phyloP scores from a whole-genome alignment of 2,329 filamentous ascomycete species.

The Colletotrichum nymphaeae region DNA sequence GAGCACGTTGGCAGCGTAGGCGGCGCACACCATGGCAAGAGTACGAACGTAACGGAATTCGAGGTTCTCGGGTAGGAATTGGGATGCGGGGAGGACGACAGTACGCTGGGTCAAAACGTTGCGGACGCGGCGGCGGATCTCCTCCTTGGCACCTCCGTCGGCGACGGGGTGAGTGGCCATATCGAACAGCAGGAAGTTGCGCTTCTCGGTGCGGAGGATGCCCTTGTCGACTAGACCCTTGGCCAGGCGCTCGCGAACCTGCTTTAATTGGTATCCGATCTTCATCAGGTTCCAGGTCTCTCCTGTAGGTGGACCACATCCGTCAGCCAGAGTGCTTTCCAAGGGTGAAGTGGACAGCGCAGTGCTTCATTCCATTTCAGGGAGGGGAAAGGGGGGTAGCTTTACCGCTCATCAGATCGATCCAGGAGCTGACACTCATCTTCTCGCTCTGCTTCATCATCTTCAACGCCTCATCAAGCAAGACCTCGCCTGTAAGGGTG shows the following conservation, averaged over 20 bases:
- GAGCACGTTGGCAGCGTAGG: conserved; percentile 96
- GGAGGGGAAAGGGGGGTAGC: conserved; percentile 31
- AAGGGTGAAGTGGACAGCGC: background rate
- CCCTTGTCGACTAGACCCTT: conserved; percentile 99
- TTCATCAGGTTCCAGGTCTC: conserved; percentile 99
- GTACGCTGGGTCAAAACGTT: conserved; percentile 94
- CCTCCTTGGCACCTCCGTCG: conserved; percentile 96
- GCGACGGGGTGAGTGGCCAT: conserved; percentile 99
- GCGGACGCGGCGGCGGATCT: conserved; percentile 92
- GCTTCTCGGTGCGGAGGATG: conserved; percentile 97
- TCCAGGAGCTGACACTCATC: conserved; percentile 99
- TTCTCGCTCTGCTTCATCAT: conserved; percentile 99
- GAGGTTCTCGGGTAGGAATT: conserved; percentile 93
- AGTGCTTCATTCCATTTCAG: conserved; percentile 5
- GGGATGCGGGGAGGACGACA: conserved; percentile 85
- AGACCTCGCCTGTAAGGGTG: conserved; percentile 93
- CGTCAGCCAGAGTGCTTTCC: conserved; percentile 16
- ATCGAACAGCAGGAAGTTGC: conserved; percentile 99
- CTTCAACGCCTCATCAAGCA: conserved; percentile 97
- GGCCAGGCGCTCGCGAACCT: conserved; percentile 95
- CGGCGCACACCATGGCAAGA: conserved; percentile 95
- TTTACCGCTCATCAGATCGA: conserved; percentile 97
- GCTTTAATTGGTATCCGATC: conserved; percentile 99
- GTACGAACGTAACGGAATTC: conserved; percentile 95
- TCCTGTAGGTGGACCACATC: conserved; percentile 63